Evolutionary conservation across 2,329 filamentous ascomycete species (phyloP).

Genomic region (Polytolypa hystricis): DNA sequence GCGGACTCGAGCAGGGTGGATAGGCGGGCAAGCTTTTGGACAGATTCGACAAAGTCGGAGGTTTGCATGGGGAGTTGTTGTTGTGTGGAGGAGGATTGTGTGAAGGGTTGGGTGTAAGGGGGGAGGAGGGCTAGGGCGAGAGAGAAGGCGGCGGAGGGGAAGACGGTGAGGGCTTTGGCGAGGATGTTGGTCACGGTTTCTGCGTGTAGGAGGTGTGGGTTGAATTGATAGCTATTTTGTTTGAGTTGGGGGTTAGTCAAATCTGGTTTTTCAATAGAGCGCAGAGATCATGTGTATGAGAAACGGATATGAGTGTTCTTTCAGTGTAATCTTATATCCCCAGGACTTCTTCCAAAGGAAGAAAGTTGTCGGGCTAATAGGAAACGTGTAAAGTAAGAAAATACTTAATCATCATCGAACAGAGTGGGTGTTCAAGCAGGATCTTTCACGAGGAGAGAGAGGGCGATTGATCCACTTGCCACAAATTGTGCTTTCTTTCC

Average conservation of each 20-base stretch:
- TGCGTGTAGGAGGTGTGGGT: constrained; percentile 92
- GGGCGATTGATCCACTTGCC: too few species aligned
- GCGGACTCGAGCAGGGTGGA: constrained; percentile 81
- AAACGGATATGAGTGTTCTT: not conserved
- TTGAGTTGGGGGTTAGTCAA: constrained; percentile 10
- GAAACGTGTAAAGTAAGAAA: constrained; percentile 65
- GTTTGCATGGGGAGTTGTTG: constrained; percentile 30
- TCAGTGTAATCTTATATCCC: constrained; percentile 6
- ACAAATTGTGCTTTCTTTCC: too few species aligned
- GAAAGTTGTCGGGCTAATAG: constrained; percentile 72
- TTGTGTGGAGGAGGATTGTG: constrained; percentile 38
- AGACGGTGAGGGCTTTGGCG: constrained; percentile 94
- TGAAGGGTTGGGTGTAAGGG: constrained; percentile 60
- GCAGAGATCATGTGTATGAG: not conserved
- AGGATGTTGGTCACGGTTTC: constrained; percentile 98
- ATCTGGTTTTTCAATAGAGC: not conserved
- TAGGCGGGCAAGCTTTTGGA: constrained; percentile 73
- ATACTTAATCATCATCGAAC: constrained; percentile 57
- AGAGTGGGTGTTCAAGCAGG: too few species aligned
- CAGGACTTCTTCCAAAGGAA: constrained; percentile 47
- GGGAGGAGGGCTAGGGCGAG: constrained; percentile 90
- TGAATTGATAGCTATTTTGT: constrained; percentile 96
- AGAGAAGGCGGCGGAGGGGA: constrained; percentile 90
- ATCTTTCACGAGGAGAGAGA: not conserved
- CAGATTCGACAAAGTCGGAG: constrained; percentile 64